Evolutionary conservation across 805 yeast genomes (phyloP).

Genomic region (Geotrichum ghanense): DNA sequence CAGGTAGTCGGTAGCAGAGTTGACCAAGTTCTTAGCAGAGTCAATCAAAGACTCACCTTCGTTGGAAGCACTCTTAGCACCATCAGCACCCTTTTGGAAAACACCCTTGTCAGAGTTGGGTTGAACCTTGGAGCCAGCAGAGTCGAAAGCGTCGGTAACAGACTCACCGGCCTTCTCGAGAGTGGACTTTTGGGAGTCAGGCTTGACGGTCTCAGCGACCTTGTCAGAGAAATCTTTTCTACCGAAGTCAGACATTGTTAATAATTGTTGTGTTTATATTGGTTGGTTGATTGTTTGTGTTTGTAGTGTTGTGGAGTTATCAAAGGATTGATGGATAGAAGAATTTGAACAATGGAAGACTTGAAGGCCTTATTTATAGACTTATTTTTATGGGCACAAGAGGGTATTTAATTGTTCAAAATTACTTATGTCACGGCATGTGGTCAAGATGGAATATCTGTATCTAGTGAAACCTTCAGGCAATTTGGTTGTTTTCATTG

Average conservation of each 20-base stretch:
- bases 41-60: constrained; percentile 30
- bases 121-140: constrained; percentile 43
- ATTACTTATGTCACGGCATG: no score
- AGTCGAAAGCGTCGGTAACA: constrained; percentile 57
- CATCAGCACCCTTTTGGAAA: constrained; percentile 58
- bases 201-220: constrained; percentile 53
- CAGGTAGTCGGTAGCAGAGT: constrained; percentile 1
- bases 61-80: constrained; percentile 42
- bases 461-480: no score
- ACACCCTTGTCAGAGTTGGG: constrained; percentile 62
- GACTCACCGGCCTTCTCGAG: constrained; percentile 60
- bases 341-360: no score
- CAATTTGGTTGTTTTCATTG: no score
- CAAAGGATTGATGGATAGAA: no score
- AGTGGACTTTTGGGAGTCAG: constrained; percentile 56
- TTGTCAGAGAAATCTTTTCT: constrained; percentile 72
- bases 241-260: constrained; percentile 28
- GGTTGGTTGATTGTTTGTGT: no score
- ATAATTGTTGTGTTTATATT: background rate
- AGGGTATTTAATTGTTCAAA: no score
- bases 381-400: no score
- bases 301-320: no score
- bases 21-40: constrained; percentile 3
- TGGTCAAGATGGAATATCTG: no score
- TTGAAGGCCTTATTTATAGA: no score